phyloP scores from a whole-genome alignment of 305 asterid species.

The Fraxinus xanthoxyloides region DNA sequence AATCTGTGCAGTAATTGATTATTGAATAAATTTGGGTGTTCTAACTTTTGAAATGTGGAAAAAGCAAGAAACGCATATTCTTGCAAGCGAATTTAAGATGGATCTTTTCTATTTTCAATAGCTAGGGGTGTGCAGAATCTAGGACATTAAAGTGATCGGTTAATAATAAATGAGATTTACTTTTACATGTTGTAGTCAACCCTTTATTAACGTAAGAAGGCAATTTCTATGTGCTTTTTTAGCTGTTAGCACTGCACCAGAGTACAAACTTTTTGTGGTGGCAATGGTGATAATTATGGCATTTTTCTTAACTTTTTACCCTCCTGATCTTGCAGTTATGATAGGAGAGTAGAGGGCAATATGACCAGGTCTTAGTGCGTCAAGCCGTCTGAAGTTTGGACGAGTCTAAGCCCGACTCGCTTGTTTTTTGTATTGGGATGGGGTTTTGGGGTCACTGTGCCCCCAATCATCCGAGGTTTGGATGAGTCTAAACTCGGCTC shows the following conservation, averaged over 20 bases:
- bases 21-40: neutral
- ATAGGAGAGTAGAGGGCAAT: neutral
- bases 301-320: neutral
- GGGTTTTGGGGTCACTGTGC: no score
- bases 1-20: neutral
- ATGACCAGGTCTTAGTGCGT: neutral
- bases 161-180: neutral
- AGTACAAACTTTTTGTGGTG: neutral
- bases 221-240: neutral
- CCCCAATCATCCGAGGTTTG: neutral
- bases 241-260: neutral
- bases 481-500: neutral
- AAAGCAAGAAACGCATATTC: neutral
- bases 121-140: slow-evolving; percentile 8
- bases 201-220: neutral
- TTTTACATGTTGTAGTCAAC: slow-evolving; percentile 7
- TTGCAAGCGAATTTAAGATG: neutral
- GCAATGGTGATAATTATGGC: neutral
- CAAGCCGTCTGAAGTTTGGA: neutral
- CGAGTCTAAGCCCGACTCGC: neutral
- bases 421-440: no score
- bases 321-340: neutral
- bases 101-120: neutral
- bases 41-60: neutral
- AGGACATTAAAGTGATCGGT: slow-evolving; percentile 7